Evolutionary conservation across 306 rosid species (phyloP), one percentile per base, ranked within the genome.

Genomic region (Nissolia schottii): DNA sequence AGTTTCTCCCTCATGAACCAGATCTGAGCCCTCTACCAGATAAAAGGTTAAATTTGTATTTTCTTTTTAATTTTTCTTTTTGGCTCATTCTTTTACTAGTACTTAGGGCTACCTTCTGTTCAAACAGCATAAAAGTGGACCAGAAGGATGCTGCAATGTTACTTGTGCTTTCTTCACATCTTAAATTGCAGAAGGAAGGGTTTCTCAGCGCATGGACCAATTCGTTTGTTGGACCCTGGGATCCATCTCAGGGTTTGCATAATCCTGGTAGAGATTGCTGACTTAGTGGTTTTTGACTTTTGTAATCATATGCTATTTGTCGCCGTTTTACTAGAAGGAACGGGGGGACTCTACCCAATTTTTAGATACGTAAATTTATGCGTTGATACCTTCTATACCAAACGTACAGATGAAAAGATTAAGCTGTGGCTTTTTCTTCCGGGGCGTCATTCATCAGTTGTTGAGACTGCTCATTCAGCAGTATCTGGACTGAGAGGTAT

Each of bases 191-290:
- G 76, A 94, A 91, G 86, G 89, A 89, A 78, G 96, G 96, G 55
- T 89, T 83, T 79, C 87, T 94, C 45, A 89, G 95, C 64, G 25
- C 98, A 31, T 91, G 98, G 97, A 94, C 98, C 68, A 94, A 89
- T 83, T 94, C 98, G 34, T 94, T 94, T 84, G 95, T 94, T 49
- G 98, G 98, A 58, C 98, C 98, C 40, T 94, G 98, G 98, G 98
- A 94, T 83, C 98, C 98, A 73, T 94, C 98, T 55, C 98, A 94
- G 91, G 98, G 98, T 72, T 71, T 94, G 82, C 96, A 94, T 70
- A 94, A 94, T 86, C 98, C 98, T 29, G 98, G 98, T 94, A 79
- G 79, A 76, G 81, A 77, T 67, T 71, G 58, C 73, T 16, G 50
- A 69, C 66, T 23, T 28, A 10, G 18, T 77, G 51, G 31, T 80